These are phyloP conservation scores for Polyporus tsugae DNA, from an alignment of 1,284 basidiomycete species.

Conservation along the genomic window DNA sequence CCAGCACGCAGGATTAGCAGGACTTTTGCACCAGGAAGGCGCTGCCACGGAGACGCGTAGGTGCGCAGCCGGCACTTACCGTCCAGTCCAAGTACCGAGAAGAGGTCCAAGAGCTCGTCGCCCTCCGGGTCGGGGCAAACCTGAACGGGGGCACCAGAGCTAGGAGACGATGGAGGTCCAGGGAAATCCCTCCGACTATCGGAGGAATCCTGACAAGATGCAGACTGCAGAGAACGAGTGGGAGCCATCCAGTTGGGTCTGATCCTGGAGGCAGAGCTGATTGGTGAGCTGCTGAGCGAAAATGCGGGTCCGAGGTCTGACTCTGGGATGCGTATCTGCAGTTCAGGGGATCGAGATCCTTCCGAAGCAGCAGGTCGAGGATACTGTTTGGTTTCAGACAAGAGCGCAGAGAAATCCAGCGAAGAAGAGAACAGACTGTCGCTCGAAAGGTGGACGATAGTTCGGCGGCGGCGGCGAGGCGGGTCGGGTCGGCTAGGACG, in stretches of 20 bases:
- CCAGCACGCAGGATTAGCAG: not conserved
- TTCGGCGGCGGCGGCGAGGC: constrained; percentile 39
- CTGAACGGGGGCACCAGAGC: constrained; percentile 12
- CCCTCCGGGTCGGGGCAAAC: constrained; percentile 28
- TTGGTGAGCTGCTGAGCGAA: constrained; percentile 22
- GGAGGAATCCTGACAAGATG: constrained; percentile 4
- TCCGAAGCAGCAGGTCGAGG: constrained; percentile 27
- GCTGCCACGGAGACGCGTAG: too few relatives aligned
- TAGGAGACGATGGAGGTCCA: constrained; percentile 8
- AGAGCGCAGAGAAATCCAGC: constrained; percentile 43
- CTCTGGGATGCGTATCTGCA: constrained; percentile 6
- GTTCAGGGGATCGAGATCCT: constrained; percentile 24
- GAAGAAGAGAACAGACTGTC: constrained; percentile 47
- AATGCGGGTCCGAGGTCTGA: constrained; percentile 28
- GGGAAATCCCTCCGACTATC: constrained; percentile 13
- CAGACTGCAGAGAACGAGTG: not conserved
- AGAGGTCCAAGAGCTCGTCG: constrained; percentile 43
- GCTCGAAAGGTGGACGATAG: constrained; percentile 39
- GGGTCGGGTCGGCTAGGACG: constrained; percentile 17
- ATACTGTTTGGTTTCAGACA: constrained; percentile 32
- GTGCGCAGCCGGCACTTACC: constrained; percentile 35
- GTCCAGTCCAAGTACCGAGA: constrained; percentile 41
- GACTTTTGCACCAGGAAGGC: not conserved
- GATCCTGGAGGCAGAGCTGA: not conserved
- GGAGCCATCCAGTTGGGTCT: not conserved